Conservation (phyloP, 768 basidiomycete genomes). For the Coprinellus aureogranulatus region DNA sequence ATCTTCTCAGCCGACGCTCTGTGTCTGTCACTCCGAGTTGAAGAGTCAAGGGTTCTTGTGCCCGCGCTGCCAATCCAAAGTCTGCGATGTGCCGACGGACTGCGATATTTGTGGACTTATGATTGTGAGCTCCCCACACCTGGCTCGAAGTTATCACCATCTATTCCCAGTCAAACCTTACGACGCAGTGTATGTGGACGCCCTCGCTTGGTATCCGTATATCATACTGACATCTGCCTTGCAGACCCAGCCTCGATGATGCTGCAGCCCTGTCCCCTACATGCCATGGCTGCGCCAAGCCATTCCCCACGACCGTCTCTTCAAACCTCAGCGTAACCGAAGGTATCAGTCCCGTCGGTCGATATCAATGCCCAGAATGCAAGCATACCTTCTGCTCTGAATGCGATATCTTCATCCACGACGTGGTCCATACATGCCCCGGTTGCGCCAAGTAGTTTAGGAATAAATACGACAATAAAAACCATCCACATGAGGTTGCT, state of each 20-base stretch:
- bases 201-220: background rate
- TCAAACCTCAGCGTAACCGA: slow-evolving; percentile 37
- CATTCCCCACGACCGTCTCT: slow-evolving; percentile 53
- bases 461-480: background rate
- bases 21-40: slow-evolving; percentile 91
- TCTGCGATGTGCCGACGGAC: slow-evolving; percentile 98
- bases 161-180: slow-evolving; percentile 92
- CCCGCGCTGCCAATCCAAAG: slow-evolving; percentile 87
- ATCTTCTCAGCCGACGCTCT: slow-evolving; percentile 77
- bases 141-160: slow-evolving; percentile 94
- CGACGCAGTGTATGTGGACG: slow-evolving; percentile 65
- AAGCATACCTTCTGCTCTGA: slow-evolving; percentile 86
- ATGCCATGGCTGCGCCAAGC: slow-evolving; percentile 80
- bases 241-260: slow-evolving; percentile 40
- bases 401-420: slow-evolving; percentile 95
- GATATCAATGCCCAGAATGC: slow-evolving; percentile 90
- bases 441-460: slow-evolving; percentile 58
- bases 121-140: slow-evolving; percentile 96
- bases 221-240: slow-evolving; percentile 2
- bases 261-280: slow-evolving; percentile 29
- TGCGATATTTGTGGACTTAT: slow-evolving; percentile 96
- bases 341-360: slow-evolving; percentile 78
- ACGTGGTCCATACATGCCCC: slow-evolving; percentile 93
- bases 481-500: too few species aligned
- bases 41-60: slow-evolving; percentile 93